Percentiles rank a stretch among this genome's conserved stretches.
These are phyloP conservation scores for Bjerkandera adusta DNA, from an alignment of 1,284 basidiomycete genomes.

Conservation along the genomic window DNA sequence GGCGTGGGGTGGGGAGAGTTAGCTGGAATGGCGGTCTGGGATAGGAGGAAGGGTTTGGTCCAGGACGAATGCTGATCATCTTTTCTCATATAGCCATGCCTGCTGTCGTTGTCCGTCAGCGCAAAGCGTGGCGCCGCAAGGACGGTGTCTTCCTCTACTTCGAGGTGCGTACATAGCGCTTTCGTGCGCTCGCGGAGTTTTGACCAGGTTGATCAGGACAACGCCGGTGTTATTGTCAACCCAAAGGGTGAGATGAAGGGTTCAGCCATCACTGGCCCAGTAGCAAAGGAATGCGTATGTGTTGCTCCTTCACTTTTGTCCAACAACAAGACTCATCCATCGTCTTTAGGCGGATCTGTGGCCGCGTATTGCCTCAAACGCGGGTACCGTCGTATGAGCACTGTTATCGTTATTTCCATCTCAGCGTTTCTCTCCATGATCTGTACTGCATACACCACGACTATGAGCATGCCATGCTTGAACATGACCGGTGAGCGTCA, in stretches of 20 bases:
- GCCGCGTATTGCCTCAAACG: slow-evolving; percentile 99
- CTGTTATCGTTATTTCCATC: slow-evolving; percentile 18
- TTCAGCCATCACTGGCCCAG: slow-evolving; percentile 96
- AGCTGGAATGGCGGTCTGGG: neutral
- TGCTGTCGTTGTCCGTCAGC: slow-evolving; percentile 95
- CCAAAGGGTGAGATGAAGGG: slow-evolving; percentile 99
- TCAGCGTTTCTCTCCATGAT: slow-evolving; percentile 21
- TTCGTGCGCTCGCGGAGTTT: too few species aligned
- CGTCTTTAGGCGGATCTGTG: slow-evolving; percentile 86
- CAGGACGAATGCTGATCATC: slow-evolving; percentile 1
- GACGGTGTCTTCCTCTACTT: slow-evolving; percentile 99
- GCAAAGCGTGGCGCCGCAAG: slow-evolving; percentile 97
- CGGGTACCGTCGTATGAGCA: slow-evolving; percentile 90
- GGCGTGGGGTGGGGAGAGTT: neutral
- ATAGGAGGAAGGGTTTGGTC: neutral
- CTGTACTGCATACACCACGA: slow-evolving; percentile 22
- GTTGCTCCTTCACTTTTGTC: too few species aligned
- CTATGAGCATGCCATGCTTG: slow-evolving; percentile 14
- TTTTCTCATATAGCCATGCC: slow-evolving; percentile 77
- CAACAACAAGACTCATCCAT: slow-evolving; percentile 5
- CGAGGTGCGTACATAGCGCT: slow-evolving; percentile 53
- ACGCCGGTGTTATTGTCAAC: slow-evolving; percentile 97
- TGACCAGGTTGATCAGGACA: too few species aligned
- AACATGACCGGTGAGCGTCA: too few species aligned
- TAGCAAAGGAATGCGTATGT: slow-evolving; percentile 92